Percentiles rank a stretch among this genome's conserved stretches.
These are phyloP conservation scores for Trichoderma orchidacearum DNA, from an alignment of 495 filamentous ascomycete species.

Conservation along the genomic window DNA sequence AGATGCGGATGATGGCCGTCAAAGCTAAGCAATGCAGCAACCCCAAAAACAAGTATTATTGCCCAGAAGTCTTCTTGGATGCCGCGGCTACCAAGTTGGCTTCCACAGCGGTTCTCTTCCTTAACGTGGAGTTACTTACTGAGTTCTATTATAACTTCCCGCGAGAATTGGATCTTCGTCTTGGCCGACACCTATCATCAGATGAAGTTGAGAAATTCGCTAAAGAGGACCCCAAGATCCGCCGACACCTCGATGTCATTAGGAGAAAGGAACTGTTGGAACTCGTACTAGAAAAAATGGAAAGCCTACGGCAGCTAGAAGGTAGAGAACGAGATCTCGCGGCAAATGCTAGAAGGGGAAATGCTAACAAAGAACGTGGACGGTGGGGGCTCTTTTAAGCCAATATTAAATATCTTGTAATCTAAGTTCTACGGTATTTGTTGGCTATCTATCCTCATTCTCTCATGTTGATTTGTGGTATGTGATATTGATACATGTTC, in stretches of 20 bases:
- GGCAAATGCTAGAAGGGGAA: background rate
- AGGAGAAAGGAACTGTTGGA: constrained; percentile 84
- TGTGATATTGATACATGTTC: background rate
- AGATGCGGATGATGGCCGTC: constrained; percentile 75
- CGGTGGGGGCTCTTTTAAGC: constrained; percentile 21
- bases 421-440: background rate
- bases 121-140: constrained; percentile 91
- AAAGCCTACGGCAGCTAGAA: constrained; percentile 69
- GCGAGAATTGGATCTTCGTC: constrained; percentile 71
- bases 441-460: background rate
- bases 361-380: constrained; percentile 12
- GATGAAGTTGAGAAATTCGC: constrained; percentile 82
- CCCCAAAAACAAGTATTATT: constrained; percentile 84
- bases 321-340: constrained; percentile 15
- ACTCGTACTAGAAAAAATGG: constrained; percentile 86
- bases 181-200: constrained; percentile 68
- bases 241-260: constrained; percentile 81
- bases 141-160: constrained; percentile 98
- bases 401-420: background rate
- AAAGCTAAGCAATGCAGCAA: constrained; percentile 75
- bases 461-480: background rate
- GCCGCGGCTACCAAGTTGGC: constrained; percentile 92
- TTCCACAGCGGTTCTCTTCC: constrained; percentile 86
- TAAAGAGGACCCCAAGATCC: constrained; percentile 78
- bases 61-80: constrained; percentile 94